Conservation (phyloP, 371 early-diverging fungal species). For the Lichtheimia ramosa region DNA sequence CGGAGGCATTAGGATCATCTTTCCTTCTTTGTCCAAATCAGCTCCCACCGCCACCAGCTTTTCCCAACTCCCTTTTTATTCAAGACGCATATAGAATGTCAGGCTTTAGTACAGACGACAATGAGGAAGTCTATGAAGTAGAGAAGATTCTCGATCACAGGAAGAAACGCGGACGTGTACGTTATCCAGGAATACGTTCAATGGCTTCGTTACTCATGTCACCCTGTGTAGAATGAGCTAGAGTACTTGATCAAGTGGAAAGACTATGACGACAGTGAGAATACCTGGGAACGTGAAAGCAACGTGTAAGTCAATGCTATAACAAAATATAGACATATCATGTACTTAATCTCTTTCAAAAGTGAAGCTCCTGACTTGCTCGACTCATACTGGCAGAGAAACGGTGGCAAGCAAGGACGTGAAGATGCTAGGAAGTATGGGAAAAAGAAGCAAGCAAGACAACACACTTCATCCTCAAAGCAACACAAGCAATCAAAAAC, state of each 20-base stretch:
- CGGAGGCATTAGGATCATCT: too few relatives aligned
- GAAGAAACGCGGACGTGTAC: not conserved
- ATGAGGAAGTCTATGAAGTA: conserved; percentile 18
- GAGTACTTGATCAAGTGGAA: conserved; percentile 19
- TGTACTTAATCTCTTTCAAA: not conserved
- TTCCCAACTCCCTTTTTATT: too few relatives aligned
- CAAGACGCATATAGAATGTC: too few relatives aligned
- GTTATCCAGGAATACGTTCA: not conserved
- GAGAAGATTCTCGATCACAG: conserved; percentile 12
- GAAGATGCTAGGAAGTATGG: not conserved
- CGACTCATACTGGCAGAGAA: not conserved
- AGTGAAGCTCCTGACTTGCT: not conserved
- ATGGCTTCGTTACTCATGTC: not conserved
- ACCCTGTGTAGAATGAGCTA: too few relatives aligned
- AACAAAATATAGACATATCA: too few relatives aligned
- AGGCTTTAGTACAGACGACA: too few relatives aligned
- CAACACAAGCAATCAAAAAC: too few relatives aligned
- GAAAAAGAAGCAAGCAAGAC: not conserved
- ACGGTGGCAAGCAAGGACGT: not conserved
- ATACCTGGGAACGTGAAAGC: conserved; percentile 16
- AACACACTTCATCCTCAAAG: too few relatives aligned
- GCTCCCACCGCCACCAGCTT: too few relatives aligned
- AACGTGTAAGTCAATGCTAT: conserved; percentile 7
- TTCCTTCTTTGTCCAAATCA: too few relatives aligned
- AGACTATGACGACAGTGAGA: conserved; percentile 13